Evolutionary conservation across 2,329 filamentous ascomycete species (phyloP), one percentile per base, ranked within the genome.

Genomic region (Delphinella strobiligena): DNA sequence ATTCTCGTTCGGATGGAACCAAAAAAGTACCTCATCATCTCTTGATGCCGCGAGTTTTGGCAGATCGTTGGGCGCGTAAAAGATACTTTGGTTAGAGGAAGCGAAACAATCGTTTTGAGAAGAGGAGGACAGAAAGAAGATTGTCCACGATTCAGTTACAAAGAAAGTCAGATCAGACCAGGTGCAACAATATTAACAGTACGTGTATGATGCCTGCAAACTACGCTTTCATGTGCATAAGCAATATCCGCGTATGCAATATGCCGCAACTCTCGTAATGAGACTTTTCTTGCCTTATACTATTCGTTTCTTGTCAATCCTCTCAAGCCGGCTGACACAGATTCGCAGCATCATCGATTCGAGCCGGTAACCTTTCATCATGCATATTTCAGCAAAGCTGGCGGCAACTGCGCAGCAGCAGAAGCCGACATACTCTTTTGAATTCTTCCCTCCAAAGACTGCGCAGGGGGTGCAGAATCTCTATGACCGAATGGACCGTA

Each of bases 401-500:
- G 71, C 75, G 51, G 82, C 89, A 53, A 80, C 88, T 62, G 78
- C 87, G 64, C 74, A 75, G 66, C 77, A 80, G 55, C 78, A 79
- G 59, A 75, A 82, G 54, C 82, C 88, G 42, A 91, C 87, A 58
- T 95, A 95, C 71, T 98, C 91, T 44, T 98, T 98, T 69, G 91
- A 98, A 63, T 98, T 94, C 72, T 98, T 98, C 66, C 91, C 91
- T 37, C 91, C 91, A 30, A 98, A 98, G 69, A 98, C 91, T 5
- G 82, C 85, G 9, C 85, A 91, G 66, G 91, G 91, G 72, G 89
- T 98, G 10, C 91, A 98, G 67, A 98, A 98, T 62, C 79, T 98
- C 43, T 98, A 98, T 71, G 91, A 98, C 54, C 85, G 91, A 52
- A 96, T 98, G 84, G 91, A 98, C 65, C 87, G 88, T 64, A 98